Conservation (phyloP, 345 rosid genomes). For the Eucalyptus pauciflora region DNA sequence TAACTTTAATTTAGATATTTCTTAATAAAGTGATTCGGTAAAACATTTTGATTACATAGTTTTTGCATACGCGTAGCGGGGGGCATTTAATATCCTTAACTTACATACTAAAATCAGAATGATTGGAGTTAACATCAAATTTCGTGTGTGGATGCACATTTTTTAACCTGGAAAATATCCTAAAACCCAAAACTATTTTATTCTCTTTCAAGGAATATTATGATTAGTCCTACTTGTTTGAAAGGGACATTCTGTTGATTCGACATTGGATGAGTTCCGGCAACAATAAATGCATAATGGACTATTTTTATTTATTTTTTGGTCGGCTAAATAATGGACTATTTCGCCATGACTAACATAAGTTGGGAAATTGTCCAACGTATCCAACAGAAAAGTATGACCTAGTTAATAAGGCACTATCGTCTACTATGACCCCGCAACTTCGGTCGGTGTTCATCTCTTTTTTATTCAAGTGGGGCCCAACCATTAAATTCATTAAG, state of each 20-base stretch:
- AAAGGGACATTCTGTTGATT: background rate
- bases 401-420: background rate
- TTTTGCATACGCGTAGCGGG: background rate
- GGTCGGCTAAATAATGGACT: background rate
- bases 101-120: background rate
- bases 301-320: background rate
- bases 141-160: background rate
- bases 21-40: background rate
- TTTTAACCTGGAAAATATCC: background rate
- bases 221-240: background rate
- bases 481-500: background rate
- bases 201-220: background rate
- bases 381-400: background rate
- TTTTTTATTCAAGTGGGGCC: background rate
- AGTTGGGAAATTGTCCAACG: background rate
- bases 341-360: background rate
- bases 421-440: background rate
- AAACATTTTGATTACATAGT: no score
- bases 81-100: background rate
- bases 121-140: background rate
- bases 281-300: background rate
- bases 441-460: background rate
- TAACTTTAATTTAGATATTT: no score
- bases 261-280: background rate
- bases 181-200: background rate